Base-by-base conservation (phyloP, 2,329 filamentous ascomycete species). In the Zasmidium angulare region DNA sequence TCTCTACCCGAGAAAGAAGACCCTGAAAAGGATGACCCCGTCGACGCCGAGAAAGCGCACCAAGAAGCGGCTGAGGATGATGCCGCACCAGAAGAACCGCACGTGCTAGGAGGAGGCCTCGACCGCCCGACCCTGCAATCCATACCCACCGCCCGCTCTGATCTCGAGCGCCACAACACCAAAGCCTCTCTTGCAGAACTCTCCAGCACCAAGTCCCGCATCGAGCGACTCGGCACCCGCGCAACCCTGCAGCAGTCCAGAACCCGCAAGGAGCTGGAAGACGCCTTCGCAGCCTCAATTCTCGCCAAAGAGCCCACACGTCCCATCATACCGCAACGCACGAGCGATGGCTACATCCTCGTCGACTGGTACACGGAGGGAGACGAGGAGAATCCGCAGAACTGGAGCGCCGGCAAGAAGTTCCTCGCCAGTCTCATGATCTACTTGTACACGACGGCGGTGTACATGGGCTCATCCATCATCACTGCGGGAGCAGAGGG, bases 371-470 rank as follows among this genome's bases (percentile, higher is more conserved):
- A 79, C 56, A 72, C 71, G 0, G 77, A 75, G 2, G 63, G 63
- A 21, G 70, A 72, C 53, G 59, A 58, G 2, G 63, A 62, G 20
- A 72, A 74, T 53, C 71, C 70, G 1, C 71, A 72, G 50, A 72
- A 74, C 50, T 74, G 71, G 67, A 59, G 54, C 10, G 50, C 53
- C 7, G 58, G 54, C 3, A 72, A 71, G 60, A 74, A 72, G 58
- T 43, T 65, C 0, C 65, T 77, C 3, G 75, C 76, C 2, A 69
- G 75, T 0, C 52, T 67, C 2, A 72, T 76, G 62, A 78, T 80
- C 47, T 74, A 67, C 59, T 50, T 84, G 3, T 87, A 83, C 76
- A 88, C 85, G 0, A 83, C 87, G 61, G 81, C 84, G 22, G 84
- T 84, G 2, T 84, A 84, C 66, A 80, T 78, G 66, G 80, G 79